phyloP scores from a whole-genome alignment of 768 basidiomycete species.

The Suillus subalutaceus region DNA sequence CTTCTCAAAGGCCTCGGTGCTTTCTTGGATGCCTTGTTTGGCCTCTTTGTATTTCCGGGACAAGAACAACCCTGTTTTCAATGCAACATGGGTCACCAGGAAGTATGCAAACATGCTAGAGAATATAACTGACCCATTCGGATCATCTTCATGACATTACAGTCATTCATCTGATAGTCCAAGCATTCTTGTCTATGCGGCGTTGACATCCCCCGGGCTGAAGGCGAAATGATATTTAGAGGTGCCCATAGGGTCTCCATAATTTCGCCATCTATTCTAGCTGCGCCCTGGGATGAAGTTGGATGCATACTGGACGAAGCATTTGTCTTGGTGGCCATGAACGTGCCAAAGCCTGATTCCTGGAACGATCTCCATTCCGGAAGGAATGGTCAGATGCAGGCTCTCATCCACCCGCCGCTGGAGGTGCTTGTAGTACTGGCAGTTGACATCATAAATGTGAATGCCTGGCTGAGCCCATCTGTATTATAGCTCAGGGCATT shows the following conservation, averaged over 20 bases:
- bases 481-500: too few relatives aligned
- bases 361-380: conserved; percentile 3
- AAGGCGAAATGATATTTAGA: background rate
- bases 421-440: too few relatives aligned
- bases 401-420: too few relatives aligned
- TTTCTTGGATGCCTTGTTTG: too few relatives aligned
- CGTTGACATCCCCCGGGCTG: background rate
- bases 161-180: conserved; percentile 18
- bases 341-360: too few relatives aligned
- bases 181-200: conserved; percentile 17
- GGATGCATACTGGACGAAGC: background rate
- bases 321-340: too few relatives aligned
- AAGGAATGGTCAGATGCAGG: background rate
- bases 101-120: background rate
- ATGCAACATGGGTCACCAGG: too few relatives aligned
- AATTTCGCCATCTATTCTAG: conserved; percentile 8
- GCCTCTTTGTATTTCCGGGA: too few relatives aligned
- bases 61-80: too few relatives aligned
- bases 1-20: too few relatives aligned
- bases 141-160: conserved; percentile 16
- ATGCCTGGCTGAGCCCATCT: too few relatives aligned
- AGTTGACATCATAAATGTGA: too few relatives aligned
- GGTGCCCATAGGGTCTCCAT: conserved; percentile 12
- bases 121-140: conserved; percentile 5
- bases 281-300: background rate